Percentiles rank a stretch among this genome's conserved stretches.
These are phyloP conservation scores for Monoraphidium neglectum DNA, from an alignment of 139 green algal species.

Conservation along the genomic window DNA sequence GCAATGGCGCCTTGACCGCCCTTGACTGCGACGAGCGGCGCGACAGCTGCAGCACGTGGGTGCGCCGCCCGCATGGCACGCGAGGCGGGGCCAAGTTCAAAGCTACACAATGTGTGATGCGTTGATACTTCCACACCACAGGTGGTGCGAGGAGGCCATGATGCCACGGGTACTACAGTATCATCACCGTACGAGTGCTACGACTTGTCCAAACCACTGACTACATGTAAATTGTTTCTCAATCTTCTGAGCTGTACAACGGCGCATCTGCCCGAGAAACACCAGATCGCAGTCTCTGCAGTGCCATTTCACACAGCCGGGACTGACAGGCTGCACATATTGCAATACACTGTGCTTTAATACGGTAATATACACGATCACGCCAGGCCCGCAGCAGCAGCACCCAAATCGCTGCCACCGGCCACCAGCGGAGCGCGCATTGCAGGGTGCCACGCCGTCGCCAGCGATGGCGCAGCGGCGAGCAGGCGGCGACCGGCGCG, in stretches of 20 bases:
- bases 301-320: no score
- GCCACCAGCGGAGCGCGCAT: neutral
- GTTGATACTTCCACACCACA: no score
- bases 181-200: no score
- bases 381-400: neutral
- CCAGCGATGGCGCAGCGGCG: neutral
- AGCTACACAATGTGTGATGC: slow-evolving; percentile 10
- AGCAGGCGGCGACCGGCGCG: neutral
- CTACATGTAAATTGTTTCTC: no score
- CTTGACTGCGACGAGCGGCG: neutral
- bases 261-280: no score
- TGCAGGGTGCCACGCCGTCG: no score
- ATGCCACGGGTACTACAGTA: no score
- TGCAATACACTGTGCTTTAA: neutral
- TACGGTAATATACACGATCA: neutral
- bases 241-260: no score
- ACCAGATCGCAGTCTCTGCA: no score
- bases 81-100: neutral
- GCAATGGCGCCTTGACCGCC: neutral
- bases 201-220: no score
- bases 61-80: neutral
- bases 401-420: neutral
- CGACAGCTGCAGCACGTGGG: neutral
- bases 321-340: neutral
- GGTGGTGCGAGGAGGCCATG: no score